Base-by-base conservation (phyloP, 805 yeast genomes). In the Cyberlindnera galapagoensis region DNA sequence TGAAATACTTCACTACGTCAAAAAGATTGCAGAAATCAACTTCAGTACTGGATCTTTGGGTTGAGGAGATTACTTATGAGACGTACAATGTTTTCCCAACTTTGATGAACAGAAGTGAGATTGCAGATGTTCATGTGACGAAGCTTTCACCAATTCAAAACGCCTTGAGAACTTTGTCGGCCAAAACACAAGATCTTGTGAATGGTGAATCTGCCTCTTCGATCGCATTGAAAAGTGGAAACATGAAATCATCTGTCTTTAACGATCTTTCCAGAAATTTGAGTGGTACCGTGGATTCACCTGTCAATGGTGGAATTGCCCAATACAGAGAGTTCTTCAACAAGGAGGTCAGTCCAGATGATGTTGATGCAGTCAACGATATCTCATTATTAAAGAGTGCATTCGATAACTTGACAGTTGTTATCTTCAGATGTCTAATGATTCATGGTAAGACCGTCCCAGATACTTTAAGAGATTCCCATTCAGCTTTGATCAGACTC, bases 261-360 rank as follows among this genome's bases (percentile, higher is more conserved):
- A 69, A 70, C 43, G 85, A 76, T 49, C 59, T 82, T 39, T 76
- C 88, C 6, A 65, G 90, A 55, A 75, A 74, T 47, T 60, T 80
- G 34, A 71, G 85, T 3, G 95, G 95, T 26, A 83, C 95, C 0
- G 88, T 87, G 34, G 94, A 85, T 52, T 76, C 95, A 0, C 95
- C 95, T 4, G 90, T 86, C 6, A 86, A 86, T 52, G 96, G 96
- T 21, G 96, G 96, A 36, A 83, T 86, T 42, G 83, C 85, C 3
- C 86, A 81, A 51, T 86, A 82, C 57, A 67, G 88, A 34, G 71
- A 71, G 3, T 84, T 86, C 52, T 73, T 82, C 51, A 56, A 54
- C 22, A 68, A 65, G 30, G 57, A 54, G 7, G 47, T 51, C 17
- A 46, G 47, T 18, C 46, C 50, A 9, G 46, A 47, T 4, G 41